Conservation (phyloP, 1,284 basidiomycete genomes). For the Tilletiopsis washingtonensis region DNA sequence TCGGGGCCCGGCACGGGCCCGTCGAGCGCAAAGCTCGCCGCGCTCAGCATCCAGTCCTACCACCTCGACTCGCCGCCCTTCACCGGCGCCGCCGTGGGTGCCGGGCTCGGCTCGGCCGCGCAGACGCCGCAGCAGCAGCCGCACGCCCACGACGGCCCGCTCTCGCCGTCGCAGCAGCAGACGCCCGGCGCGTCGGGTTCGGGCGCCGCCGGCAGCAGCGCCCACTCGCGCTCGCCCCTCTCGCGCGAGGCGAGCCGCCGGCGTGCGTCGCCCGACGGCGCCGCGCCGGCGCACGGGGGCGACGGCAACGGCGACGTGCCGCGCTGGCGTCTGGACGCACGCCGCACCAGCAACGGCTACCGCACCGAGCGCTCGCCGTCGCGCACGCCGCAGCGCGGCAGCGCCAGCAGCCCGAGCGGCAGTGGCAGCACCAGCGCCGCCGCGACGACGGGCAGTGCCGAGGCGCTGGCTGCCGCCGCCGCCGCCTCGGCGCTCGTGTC, state of each 20-base stretch:
- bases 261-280: too few species aligned
- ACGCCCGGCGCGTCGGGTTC: too few species aligned
- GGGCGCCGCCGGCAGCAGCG: too few species aligned
- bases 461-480: too few species aligned
- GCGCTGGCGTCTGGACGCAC: constrained; percentile 19
- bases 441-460: background rate
- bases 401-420: background rate
- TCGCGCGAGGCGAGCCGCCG: too few species aligned
- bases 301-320: too few species aligned
- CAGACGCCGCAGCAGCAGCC: constrained; percentile 8
- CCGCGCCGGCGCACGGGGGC: too few species aligned
- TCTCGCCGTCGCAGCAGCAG: too few species aligned
- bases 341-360: background rate
- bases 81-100: constrained; percentile 36
- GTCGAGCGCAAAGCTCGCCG: constrained; percentile 37
- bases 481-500: background rate
- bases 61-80: constrained; percentile 45
- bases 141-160: too few species aligned
- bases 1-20: constrained; percentile 27
- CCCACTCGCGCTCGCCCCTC: too few species aligned
- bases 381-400: background rate
- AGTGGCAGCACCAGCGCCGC: background rate
- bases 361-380: background rate
- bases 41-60: constrained; percentile 42
- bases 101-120: constrained; percentile 18